A percentile compares a stretch with the other conserved stretches of the same genome.
These are phyloP conservation scores for Corylus avellana DNA, from an alignment of 306 rosid species.

Conservation along the genomic window DNA sequence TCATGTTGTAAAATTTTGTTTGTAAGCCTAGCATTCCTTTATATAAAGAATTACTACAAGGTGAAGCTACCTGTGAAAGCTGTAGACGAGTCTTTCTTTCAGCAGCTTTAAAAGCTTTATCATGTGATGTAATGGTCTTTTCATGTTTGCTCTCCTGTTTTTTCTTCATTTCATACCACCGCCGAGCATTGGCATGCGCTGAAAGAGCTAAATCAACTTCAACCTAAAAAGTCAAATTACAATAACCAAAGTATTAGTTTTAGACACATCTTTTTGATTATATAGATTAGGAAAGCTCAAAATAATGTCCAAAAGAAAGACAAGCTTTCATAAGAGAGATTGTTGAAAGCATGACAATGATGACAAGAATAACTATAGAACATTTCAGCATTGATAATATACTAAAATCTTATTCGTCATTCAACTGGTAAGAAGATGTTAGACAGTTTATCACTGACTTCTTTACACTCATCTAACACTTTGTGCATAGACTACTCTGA, in stretches of 20 bases:
- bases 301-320: not conserved
- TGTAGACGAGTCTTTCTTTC: constrained; percentile 95
- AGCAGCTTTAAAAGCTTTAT: constrained; percentile 94
- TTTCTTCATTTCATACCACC: constrained; percentile 94
- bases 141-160: constrained; percentile 95
- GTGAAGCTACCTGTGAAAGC: constrained; percentile 72
- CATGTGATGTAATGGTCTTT: constrained; percentile 90
- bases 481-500: not conserved
- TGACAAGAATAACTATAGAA: not conserved
- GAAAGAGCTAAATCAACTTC: constrained; percentile 94
- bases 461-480: not conserved
- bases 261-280: not conserved
- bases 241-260: constrained; percentile 21
- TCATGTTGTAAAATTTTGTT: no score
- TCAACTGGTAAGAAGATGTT: not conserved
- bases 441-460: not conserved
- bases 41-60: constrained; percentile 9
- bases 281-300: not conserved
- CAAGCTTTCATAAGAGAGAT: not conserved
- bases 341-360: not conserved
- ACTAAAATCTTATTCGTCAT: not conserved
- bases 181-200: constrained; percentile 94
- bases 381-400: not conserved
- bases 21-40: no score
- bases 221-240: constrained; percentile 48